phyloP scores from a whole-genome alignment of 331 rosid species.

The Rhamnella rubrinervis region DNA sequence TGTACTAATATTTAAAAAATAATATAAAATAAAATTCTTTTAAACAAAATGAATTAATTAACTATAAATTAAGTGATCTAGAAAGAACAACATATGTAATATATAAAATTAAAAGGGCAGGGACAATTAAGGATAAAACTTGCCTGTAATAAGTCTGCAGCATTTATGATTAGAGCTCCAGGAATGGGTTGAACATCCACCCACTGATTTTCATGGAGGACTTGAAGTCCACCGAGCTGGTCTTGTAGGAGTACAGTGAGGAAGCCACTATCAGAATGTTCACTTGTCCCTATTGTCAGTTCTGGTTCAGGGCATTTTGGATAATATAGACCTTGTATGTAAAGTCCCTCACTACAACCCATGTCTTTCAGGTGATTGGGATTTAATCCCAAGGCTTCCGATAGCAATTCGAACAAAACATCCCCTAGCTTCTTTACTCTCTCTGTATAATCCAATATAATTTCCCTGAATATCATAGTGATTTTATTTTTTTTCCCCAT shows the following conservation, averaged over 20 bases:
- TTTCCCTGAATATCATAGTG: constrained; percentile 32
- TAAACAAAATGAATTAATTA: too few relatives aligned
- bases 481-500: too few relatives aligned
- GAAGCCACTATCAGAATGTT: constrained; percentile 33
- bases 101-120: too few relatives aligned
- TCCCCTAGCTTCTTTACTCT: constrained; percentile 28
- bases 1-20: too few relatives aligned
- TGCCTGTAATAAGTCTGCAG: constrained; percentile 31
- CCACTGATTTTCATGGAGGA: constrained; percentile 23
- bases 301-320: constrained; percentile 36
- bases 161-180: constrained; percentile 31
- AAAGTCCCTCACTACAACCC: constrained; percentile 20
- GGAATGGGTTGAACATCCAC: constrained; percentile 21
- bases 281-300: constrained; percentile 21
- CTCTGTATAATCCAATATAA: constrained; percentile 30
- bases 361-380: constrained; percentile 24
- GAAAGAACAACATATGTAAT: too few relatives aligned
- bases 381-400: constrained; percentile 26
- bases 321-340: constrained; percentile 20
- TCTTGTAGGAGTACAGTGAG: constrained; percentile 34
- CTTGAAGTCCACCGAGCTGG: constrained; percentile 34
- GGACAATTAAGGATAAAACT: not conserved
- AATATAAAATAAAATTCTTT: too few relatives aligned
- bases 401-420: constrained; percentile 23
- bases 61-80: too few relatives aligned